Percentiles rank a stretch among this genome's conserved stretches.
Evolutionary conservation across 2,329 filamentous ascomycete genomes (phyloP).

Genomic region (Alternaria sp.): DNA sequence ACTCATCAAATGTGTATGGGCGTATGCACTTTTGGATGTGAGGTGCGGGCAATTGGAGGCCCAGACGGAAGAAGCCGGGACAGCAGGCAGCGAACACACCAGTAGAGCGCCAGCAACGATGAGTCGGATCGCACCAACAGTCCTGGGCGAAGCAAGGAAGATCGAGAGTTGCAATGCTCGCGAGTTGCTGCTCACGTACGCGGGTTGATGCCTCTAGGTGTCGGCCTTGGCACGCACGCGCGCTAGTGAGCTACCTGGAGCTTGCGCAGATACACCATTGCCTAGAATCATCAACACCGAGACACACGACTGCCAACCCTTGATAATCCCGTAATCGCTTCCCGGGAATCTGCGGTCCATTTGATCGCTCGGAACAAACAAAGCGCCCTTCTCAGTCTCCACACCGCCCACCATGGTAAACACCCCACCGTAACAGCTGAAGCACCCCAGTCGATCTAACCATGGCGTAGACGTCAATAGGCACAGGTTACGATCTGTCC

Average conservation of each 20-base stretch:
- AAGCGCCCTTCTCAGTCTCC: neutral
- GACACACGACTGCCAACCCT: conserved; percentile 5
- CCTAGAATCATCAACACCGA: conserved; percentile 35
- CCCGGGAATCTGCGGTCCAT: neutral
- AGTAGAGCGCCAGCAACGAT: neutral
- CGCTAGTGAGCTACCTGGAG: conserved; percentile 22
- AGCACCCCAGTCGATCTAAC: conserved; percentile 22
- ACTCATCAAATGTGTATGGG: conserved; percentile 46
- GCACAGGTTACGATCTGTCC: conserved; percentile 97
- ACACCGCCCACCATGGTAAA: conserved; percentile 37
- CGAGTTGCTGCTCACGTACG: neutral
- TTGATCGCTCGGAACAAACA: neutral
- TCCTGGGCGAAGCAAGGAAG: neutral
- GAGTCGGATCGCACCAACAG: neutral
- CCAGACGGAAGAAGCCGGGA: conserved; percentile 22
- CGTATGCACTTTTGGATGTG: conserved; percentile 29
- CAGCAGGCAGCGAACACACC: neutral
- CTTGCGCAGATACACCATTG: conserved; percentile 42
- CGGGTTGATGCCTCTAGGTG: neutral
- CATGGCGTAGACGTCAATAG: conserved; percentile 86
- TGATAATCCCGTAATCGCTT: neutral
- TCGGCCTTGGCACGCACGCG: conserved; percentile 20
- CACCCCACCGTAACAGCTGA: conserved; percentile 12
- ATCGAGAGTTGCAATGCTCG: neutral
- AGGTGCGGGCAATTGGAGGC: conserved; percentile 35